Percentiles rank a stretch among this genome's conserved stretches.
These are phyloP conservation scores for Salicornia ramosissima DNA, from an alignment of 148 eudicot genomes.

Conservation along the genomic window DNA sequence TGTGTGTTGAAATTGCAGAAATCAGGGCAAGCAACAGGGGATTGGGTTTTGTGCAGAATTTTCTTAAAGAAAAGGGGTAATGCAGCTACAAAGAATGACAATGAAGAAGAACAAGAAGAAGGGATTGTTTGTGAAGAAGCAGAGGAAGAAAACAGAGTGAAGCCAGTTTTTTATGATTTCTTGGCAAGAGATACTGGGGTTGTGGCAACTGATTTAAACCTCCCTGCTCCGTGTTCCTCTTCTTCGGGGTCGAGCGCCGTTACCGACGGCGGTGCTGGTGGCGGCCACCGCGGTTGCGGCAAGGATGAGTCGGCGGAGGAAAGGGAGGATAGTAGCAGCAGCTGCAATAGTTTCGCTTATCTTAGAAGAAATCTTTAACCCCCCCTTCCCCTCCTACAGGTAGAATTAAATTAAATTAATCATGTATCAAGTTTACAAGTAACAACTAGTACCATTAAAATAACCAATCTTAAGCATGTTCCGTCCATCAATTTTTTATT, in stretches of 20 bases:
- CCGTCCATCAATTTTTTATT: too few relatives aligned
- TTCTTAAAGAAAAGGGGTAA: constrained; percentile 63
- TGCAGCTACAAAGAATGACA: constrained; percentile 39
- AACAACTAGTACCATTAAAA: background rate
- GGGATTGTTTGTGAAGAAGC: constrained; percentile 23
- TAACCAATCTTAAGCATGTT: constrained; percentile 17
- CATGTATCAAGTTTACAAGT: constrained; percentile 13
- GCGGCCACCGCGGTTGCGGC: background rate
- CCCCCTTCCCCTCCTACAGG: background rate
- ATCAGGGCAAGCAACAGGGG: constrained; percentile 32
- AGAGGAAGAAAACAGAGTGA: constrained; percentile 19
- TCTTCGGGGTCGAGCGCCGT: constrained; percentile 81
- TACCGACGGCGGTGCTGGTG: constrained; percentile 37
- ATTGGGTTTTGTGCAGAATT: constrained; percentile 89
- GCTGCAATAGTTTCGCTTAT: constrained; percentile 43
- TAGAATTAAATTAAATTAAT: constrained; percentile 4
- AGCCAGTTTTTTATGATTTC: constrained; percentile 69
- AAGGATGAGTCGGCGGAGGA: constrained; percentile 32
- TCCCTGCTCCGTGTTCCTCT: constrained; percentile 47
- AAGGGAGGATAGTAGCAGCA: constrained; percentile 64
- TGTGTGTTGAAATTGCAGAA: constrained; percentile 23
- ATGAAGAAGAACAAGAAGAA: constrained; percentile 24
- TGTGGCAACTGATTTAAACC: constrained; percentile 48
- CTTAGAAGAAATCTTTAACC: constrained; percentile 32
- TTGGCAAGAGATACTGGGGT: constrained; percentile 43